Base-by-base conservation (phyloP, 1,284 basidiomycete species). In the Anthracocystis walkeri region DNA sequence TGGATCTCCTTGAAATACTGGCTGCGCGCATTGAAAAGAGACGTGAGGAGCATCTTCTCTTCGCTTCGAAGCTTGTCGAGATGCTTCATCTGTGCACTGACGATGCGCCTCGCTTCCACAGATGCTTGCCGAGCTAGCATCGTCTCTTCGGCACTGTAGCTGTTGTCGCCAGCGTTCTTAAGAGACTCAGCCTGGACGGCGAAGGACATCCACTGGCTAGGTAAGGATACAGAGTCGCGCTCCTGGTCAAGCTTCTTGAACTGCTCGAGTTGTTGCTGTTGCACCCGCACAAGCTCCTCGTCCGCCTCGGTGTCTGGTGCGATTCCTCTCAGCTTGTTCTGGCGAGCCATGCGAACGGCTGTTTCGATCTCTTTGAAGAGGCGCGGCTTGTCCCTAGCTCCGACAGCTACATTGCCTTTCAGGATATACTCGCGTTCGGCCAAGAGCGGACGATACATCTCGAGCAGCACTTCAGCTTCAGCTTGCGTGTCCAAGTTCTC, bases 1-100 rank as follows among this genome's bases (percentile, higher is more conserved):
- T 84, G 82, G 4, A 84, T 77, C 53, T 81, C 81, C 44, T 81
- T 79, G 53, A 83, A 84, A 58, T 83, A 84, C 14, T 59, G 50
- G 8, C 60, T 65, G 18, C 82, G 74, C 16, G 75, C 67, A 50
- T 84, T 84, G 73, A 79, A 82, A 14, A 81, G 65, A 7, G 58
- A 25, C 2, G 65, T 57, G 18, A 82, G 40, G 14, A 75, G 54
- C 12, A 46, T 21, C 53, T 73, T 80, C 46, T 71, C 69, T 33
- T 78, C 76, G 21, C 31, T 69, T 4, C 69, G 56, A 16, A 82
- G 56, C 40, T 65, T 59, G 8, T 79, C 82, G 8, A 79, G 66
- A 11, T 60, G 50, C 50, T 62, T 66, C 23, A 27, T 66, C 53
- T 82, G 81, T 21, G 69, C 62, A 12, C 23, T 63, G 25, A 71